A percentile compares a stretch with the other conserved stretches of the same genome.
These are phyloP conservation scores for Meripilus lineatus DNA, from an alignment of 1,284 basidiomycete species.

Conservation along the genomic window DNA sequence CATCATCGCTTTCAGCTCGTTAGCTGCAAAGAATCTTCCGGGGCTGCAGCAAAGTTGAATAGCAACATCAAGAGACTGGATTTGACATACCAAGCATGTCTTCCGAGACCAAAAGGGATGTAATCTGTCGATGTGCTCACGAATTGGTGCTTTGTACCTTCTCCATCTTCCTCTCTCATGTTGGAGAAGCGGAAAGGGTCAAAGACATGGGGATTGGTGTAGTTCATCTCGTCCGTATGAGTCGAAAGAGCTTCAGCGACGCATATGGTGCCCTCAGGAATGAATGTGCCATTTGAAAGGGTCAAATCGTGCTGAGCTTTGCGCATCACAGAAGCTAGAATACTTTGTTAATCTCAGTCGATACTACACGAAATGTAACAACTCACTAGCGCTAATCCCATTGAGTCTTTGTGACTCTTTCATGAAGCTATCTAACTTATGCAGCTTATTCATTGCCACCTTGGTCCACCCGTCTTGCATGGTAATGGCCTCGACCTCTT, in stretches of 20 bases:
- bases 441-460: conserved; percentile 35
- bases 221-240: conserved; percentile 38
- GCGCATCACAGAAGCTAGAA: conserved; percentile 7
- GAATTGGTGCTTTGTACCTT: conserved; percentile 25
- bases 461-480: conserved; percentile 41
- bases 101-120: conserved; percentile 38
- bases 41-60: conserved; percentile 5
- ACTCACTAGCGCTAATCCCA: conserved; percentile 19
- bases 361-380: background rate
- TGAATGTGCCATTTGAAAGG: conserved; percentile 36
- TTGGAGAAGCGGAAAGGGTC: conserved; percentile 44
- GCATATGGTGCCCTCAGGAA: conserved; percentile 40
- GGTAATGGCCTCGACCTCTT: conserved; percentile 18
- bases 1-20: conserved; percentile 3
- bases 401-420: conserved; percentile 38
- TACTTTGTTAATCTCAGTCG: background rate
- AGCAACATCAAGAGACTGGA: background rate
- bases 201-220: conserved; percentile 36
- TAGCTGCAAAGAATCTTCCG: conserved; percentile 1
- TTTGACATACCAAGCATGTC: conserved; percentile 37
- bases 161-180: conserved; percentile 26
- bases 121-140: conserved; percentile 33
- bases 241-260: conserved; percentile 35
- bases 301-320: conserved; percentile 30
- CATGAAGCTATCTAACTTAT: conserved; percentile 46